Percentiles rank a stretch among this genome's conserved stretches.
Evolutionary conservation across 495 filamentous ascomycete species (phyloP).

Genomic region (Viridothelium virens): DNA sequence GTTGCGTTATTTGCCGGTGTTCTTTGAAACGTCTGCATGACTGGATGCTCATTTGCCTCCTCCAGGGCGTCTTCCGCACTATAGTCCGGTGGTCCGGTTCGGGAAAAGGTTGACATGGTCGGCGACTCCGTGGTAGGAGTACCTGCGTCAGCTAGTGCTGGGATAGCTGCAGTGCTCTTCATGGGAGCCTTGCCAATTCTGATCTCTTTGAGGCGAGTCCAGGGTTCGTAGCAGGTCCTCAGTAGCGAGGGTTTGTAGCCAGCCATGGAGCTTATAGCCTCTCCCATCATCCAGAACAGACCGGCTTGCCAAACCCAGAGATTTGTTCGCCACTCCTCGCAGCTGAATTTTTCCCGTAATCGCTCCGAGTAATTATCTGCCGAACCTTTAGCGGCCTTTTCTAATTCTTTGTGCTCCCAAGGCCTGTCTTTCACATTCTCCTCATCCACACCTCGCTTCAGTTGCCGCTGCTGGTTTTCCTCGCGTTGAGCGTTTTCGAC

Average conservation of each 20-base stretch:
- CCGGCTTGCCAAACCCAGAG: neutral
- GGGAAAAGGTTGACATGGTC: neutral
- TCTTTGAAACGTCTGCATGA: neutral
- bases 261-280: neutral
- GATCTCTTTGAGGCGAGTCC: neutral
- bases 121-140: neutral
- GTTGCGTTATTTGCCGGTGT: neutral
- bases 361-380: too few relatives aligned
- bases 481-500: neutral
- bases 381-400: too few relatives aligned
- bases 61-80: too few relatives aligned
- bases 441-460: neutral
- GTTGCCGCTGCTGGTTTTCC: neutral
- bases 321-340: neutral
- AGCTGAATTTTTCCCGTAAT: neutral
- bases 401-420: neutral
- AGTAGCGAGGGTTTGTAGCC: neutral
- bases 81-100: neutral
- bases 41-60: too few relatives aligned
- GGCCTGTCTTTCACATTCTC: neutral
- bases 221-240: neutral
- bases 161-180: neutral
- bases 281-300: neutral
- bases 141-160: neutral
- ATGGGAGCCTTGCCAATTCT: neutral